phyloP scores from a whole-genome alignment of 257 asterid genomes.

The Eucommia ulmoides region DNA sequence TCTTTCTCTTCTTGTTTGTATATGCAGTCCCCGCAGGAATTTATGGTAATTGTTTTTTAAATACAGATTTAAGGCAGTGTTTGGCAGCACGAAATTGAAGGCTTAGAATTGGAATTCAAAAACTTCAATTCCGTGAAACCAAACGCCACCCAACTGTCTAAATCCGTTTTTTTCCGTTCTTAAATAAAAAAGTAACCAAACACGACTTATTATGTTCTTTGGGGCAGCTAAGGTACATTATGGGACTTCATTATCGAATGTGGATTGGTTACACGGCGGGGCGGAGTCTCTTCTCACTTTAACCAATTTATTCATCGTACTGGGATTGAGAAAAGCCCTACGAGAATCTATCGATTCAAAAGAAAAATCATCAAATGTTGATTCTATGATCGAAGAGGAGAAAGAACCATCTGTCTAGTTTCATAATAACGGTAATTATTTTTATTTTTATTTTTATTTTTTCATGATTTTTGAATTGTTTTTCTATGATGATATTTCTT shows the following conservation, averaged over 20 bases:
- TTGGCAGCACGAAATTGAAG: too few relatives aligned
- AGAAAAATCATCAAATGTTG: conserved; percentile 20
- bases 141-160: too few relatives aligned
- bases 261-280: conserved; percentile 96
- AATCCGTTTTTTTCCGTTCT: too few relatives aligned
- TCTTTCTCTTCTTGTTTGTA: conserved; percentile 19
- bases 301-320: conserved; percentile 80
- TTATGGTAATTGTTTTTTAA: conserved; percentile 44
- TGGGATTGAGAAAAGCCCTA: conserved; percentile 73
- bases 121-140: neutral
- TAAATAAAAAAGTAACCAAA: too few relatives aligned
- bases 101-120: too few relatives aligned
- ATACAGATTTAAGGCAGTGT: too few relatives aligned
- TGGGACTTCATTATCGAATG: conserved; percentile 88
- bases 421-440: too few relatives aligned
- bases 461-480: too few relatives aligned
- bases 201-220: neutral
- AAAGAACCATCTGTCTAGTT: conserved; percentile 35
- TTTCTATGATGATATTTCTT: too few relatives aligned
- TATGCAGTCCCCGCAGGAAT: conserved; percentile 88
- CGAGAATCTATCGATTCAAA: conserved; percentile 29
- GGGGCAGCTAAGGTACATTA: conserved; percentile 79
- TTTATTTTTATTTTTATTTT: too few relatives aligned
- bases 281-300: conserved; percentile 89
- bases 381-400: conserved; percentile 27